These are phyloP conservation scores for Globisporangium emineosum DNA, from an alignment of 352 stramenopile genomes.

Conservation along the genomic window DNA sequence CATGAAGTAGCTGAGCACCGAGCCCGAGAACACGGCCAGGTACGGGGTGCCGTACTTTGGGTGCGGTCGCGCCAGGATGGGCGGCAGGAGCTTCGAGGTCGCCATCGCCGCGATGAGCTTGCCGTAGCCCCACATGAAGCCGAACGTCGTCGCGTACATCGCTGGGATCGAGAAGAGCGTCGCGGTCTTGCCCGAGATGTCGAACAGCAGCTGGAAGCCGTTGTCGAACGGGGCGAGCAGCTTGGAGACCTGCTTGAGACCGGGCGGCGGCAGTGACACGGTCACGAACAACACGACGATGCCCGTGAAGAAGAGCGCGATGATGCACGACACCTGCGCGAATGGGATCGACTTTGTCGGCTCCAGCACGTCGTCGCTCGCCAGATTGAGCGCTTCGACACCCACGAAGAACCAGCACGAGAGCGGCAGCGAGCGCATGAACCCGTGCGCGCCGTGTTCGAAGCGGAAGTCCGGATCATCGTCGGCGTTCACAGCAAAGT, in stretches of 20 bases:
- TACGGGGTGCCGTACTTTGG: conserved; percentile 20
- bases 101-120: conserved; percentile 35
- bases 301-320: conserved; percentile 21
- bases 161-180: conserved; percentile 35
- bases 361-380: conserved; percentile 23
- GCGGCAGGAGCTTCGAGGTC: conserved; percentile 29
- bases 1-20: conserved; percentile 22
- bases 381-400: conserved; percentile 26
- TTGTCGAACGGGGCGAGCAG: conserved; percentile 28
- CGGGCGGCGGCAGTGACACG: conserved; percentile 20
- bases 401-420: conserved; percentile 35
- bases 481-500: conserved; percentile 22
- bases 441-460: conserved; percentile 17
- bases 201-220: conserved; percentile 28
- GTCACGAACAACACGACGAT: conserved; percentile 26
- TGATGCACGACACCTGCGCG: conserved; percentile 23
- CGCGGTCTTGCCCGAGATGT: conserved; percentile 21
- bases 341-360: conserved; percentile 21
- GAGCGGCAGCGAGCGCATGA: conserved; percentile 26
- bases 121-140: conserved; percentile 36
- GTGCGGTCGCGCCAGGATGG: conserved; percentile 13
- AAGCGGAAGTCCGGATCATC: conserved; percentile 19
- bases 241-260: conserved; percentile 24
- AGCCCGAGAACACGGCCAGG: conserved; percentile 22
- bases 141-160: conserved; percentile 31